Evolutionary conservation across 31 red algal genomes (phyloP).

Genomic region (Endocladia muricata): DNA sequence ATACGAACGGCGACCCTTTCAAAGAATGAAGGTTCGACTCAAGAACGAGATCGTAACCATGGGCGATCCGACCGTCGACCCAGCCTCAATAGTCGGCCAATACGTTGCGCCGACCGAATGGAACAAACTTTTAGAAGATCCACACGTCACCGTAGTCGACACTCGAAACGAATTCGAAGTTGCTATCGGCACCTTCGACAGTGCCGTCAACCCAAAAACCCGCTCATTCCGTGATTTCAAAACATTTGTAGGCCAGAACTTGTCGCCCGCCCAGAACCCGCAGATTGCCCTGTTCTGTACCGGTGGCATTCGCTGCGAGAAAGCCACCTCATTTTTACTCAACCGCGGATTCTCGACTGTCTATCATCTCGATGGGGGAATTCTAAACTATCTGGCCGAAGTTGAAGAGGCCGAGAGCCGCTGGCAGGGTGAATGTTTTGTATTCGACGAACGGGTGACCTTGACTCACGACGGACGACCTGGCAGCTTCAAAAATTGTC

Average conservation of each 20-base stretch:
- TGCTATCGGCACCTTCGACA: neutral
- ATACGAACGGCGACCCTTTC: neutral
- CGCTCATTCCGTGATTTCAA: neutral
- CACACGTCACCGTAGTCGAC: neutral
- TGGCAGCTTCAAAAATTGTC: neutral
- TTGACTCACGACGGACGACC: neutral
- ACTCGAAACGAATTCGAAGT: slow-evolving; percentile 2
- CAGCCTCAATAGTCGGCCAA: neutral
- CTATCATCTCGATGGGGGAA: slow-evolving; percentile 11
- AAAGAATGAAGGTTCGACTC: neutral
- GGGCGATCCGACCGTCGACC: neutral
- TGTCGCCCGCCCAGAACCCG: neutral
- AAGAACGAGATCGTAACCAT: neutral
- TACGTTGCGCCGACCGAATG: neutral
- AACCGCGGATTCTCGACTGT: neutral
- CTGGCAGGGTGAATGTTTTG: slow-evolving; percentile 9
- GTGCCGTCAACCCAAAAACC: neutral
- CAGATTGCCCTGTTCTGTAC: neutral
- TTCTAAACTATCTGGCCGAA: slow-evolving; percentile 13
- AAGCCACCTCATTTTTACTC: neutral
- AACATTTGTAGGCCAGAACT: neutral
- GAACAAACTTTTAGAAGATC: neutral
- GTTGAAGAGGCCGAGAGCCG: neutral
- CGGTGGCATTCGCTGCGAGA: slow-evolving; percentile 8
- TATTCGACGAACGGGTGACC: slow-evolving; percentile 4